Conservation (phyloP, 768 basidiomycete species). For the Lentinula detonsa region DNA sequence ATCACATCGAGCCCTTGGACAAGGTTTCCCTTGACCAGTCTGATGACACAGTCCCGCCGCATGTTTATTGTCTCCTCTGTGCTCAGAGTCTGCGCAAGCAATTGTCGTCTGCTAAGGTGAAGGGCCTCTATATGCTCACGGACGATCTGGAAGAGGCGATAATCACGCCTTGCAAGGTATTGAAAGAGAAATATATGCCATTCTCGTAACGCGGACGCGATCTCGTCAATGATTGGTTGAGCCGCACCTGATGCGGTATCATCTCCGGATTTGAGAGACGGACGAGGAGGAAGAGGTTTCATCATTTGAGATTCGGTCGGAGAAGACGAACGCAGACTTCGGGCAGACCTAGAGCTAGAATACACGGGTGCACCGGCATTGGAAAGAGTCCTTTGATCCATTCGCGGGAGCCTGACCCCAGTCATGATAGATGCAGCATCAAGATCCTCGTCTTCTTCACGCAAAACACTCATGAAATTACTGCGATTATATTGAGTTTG, state of each 20-base stretch:
- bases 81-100: constrained; percentile 82
- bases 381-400: constrained; percentile 69
- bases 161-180: constrained; percentile 85
- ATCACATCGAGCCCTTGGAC: constrained; percentile 92
- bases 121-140: constrained; percentile 86
- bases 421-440: constrained; percentile 19
- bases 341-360: constrained; percentile 28
- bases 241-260: constrained; percentile 78
- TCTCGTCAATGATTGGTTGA: constrained; percentile 95
- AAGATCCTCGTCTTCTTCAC: constrained; percentile 54
- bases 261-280: constrained; percentile 92
- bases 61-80: constrained; percentile 80
- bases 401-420: constrained; percentile 62
- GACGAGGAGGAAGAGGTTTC: constrained; percentile 82
- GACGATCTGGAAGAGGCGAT: constrained; percentile 82
- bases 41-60: constrained; percentile 79
- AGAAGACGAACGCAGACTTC: constrained; percentile 66
- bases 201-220: constrained; percentile 92
- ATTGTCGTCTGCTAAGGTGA: constrained; percentile 85
- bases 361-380: constrained; percentile 71
- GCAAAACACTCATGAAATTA: constrained; percentile 49
- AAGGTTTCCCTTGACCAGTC: constrained; percentile 85
- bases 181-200: constrained; percentile 92
- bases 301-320: constrained; percentile 57
- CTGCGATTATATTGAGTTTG: constrained; percentile 33